Conservation (phyloP, 108 stramenopile genomes). For the Pseudonitzschia multistriata region DNA sequence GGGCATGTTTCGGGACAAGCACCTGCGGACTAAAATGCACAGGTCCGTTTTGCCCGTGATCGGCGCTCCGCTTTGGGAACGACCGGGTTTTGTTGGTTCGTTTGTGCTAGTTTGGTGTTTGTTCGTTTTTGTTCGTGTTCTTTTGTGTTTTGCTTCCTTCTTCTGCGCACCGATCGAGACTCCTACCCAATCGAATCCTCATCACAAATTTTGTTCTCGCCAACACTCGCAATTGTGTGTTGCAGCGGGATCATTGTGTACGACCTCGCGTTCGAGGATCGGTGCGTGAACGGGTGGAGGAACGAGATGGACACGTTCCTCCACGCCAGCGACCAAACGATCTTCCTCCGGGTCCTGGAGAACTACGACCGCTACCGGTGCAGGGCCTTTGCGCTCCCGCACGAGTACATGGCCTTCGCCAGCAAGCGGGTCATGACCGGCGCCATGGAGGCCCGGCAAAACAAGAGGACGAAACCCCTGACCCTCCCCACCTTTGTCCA, state of each 20-base stretch:
- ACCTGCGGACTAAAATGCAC: constrained; percentile 2
- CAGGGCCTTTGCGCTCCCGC: background rate
- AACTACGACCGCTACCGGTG: constrained; percentile 12
- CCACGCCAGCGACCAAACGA: constrained; percentile 2
- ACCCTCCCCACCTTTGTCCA: constrained; percentile 7
- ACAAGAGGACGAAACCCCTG: background rate
- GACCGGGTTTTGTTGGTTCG: background rate
- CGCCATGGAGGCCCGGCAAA: background rate
- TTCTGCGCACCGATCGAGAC: no score
- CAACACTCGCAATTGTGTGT: background rate
- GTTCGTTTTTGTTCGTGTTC: background rate
- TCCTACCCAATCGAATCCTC: background rate
- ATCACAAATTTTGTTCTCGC: background rate
- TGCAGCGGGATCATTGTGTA: constrained; percentile 6
- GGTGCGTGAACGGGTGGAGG: constrained; percentile 13
- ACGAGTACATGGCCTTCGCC: background rate
- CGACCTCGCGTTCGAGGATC: background rate
- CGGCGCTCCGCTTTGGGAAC: no score
- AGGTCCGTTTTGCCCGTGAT: no score
- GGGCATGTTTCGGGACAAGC: constrained; percentile 10
- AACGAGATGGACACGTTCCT: constrained; percentile 12
- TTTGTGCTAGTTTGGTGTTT: background rate
- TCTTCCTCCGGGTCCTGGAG: constrained; percentile 8
- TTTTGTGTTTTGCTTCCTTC: no score
- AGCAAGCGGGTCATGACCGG: constrained; percentile 7